Base-by-base conservation (phyloP, 192 early-diverging fungal genomes). In the Spizellomyces punctatus region DNA sequence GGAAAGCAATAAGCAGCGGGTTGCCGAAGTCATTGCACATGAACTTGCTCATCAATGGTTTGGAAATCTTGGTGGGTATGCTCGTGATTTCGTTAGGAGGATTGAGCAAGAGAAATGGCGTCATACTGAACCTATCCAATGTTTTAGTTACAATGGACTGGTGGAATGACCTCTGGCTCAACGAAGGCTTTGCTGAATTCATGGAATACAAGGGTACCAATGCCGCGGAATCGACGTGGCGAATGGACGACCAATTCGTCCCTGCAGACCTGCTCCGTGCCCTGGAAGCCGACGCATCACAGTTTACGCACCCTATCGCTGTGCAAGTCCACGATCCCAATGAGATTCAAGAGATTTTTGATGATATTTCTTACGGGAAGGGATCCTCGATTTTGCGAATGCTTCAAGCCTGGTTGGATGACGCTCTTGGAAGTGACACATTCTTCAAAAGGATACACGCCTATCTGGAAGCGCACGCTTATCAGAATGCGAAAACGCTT, bases 161-260 rank as follows among this genome's bases (percentile, higher is more conserved):
- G 93, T 97, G 94, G 94, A 87, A 81, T 72, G 87, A 92, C 62
- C 80, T 95, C 10, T 83, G 78, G 78, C 61, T 83, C 9, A 98
- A 98, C 71, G 95, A 98, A 79, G 94, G 94, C 14, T 98, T 96
- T 81, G 95, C 95, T 19, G 93, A 94, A 7, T 96, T 92, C 88
- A 91, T 93, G 19, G 48, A 73, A 50, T 69, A 66, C 61, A 60
- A 64, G 54, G 66, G 56, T 54, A 66, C 74, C 27, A 12, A 66
- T 17, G 58, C 61, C 6, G 55, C 63, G 5, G 60, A 76, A 46
- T 72, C 74, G 5, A 46, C 54, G 42, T 66, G 46, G 43, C 45
- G 64, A n/a, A 50, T 71, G 17, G 27, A 17, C 41, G 74, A 74
- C 6, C 54, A 62, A 42, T 83, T 83, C 49, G 45, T 83, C 9